Evolutionary conservation across 108 stramenopile species (phyloP).

Genomic region (Cyclotella atomus): DNA sequence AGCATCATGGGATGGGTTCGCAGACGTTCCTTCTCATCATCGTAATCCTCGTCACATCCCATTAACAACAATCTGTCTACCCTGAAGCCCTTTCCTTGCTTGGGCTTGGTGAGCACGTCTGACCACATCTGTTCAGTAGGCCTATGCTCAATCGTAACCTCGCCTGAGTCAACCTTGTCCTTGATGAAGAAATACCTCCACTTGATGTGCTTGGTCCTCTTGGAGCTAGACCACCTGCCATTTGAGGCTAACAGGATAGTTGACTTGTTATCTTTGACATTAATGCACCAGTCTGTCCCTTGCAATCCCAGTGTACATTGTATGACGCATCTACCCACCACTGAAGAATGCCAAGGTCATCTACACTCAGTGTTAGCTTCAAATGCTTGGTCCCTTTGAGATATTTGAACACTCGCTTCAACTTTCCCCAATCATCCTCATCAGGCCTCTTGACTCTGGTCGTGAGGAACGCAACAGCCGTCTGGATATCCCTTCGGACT

Average conservation of each 20-base stretch:
- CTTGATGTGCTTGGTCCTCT: neutral
- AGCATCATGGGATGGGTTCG: neutral
- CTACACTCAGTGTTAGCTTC: neutral
- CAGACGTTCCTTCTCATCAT: too few relatives aligned
- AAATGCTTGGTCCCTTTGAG: neutral
- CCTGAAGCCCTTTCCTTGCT: neutral
- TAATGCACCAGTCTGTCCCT: neutral
- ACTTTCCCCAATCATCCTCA: neutral
- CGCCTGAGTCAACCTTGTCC: neutral
- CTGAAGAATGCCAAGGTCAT: neutral
- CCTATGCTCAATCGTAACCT: neutral
- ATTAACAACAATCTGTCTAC: neutral
- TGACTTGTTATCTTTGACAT: neutral
- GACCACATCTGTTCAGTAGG: neutral
- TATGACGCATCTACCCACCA: neutral
- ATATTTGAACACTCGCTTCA: neutral
- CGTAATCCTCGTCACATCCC: too few relatives aligned
- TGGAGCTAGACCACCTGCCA: neutral
- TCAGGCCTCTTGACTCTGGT: neutral
- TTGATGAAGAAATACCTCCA: neutral
- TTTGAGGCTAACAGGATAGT: neutral
- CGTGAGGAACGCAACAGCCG: neutral
- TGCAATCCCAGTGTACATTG: neutral
- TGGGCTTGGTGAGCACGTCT: neutral
- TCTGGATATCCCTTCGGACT: neutral